Conservation (phyloP, 148 eudicot species). For the Cornus kousa region DNA sequence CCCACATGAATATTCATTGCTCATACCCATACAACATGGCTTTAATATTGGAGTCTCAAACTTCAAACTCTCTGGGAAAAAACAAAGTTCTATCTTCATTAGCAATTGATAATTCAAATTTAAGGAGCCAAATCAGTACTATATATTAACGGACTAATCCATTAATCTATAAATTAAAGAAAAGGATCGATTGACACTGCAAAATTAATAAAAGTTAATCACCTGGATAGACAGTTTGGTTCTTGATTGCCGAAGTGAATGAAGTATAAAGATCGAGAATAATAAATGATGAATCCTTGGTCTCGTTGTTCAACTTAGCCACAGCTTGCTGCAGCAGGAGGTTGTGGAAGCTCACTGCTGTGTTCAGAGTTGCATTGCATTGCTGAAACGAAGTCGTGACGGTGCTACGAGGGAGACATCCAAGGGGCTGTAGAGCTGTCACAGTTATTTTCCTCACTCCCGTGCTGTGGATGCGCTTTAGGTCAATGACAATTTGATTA, state of each 20-base stretch:
- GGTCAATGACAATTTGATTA: conserved; percentile 44
- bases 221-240: conserved; percentile 37
- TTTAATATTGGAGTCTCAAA: conserved; percentile 51
- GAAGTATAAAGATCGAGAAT: conserved; percentile 49
- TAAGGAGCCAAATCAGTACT: background rate
- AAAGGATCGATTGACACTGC: too few species aligned
- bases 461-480: conserved; percentile 41
- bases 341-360: conserved; percentile 42
- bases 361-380: conserved; percentile 46
- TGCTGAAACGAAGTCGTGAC: conserved; percentile 29
- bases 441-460: conserved; percentile 65
- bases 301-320: conserved; percentile 38
- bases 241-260: conserved; percentile 40
- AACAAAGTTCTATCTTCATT: too few species aligned
- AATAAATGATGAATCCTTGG: conserved; percentile 23
- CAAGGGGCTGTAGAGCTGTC: conserved; percentile 61
- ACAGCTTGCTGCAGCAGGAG: conserved; percentile 41
- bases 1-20: conserved; percentile 37
- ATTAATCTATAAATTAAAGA: too few species aligned
- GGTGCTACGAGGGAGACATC: conserved; percentile 63
- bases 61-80: background rate
- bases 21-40: conserved; percentile 73
- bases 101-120: too few species aligned
- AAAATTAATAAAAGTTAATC: too few species aligned
- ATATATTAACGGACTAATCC: too few species aligned